phyloP scores from a whole-genome alignment of 2,329 filamentous ascomycete genomes.

The Aureobasidium lini region DNA sequence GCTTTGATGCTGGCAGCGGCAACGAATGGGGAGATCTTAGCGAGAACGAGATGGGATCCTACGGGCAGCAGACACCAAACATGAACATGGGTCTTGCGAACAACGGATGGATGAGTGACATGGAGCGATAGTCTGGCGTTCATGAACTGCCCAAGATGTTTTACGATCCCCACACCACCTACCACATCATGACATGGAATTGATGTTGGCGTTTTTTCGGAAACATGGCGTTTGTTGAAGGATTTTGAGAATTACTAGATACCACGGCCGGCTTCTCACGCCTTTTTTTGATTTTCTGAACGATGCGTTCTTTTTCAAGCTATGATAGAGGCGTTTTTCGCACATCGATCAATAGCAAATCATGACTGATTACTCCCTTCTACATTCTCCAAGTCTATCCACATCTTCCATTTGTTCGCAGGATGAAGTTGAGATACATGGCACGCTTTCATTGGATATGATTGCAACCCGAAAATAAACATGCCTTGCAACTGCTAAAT shows the following conservation, averaged over 20 bases:
- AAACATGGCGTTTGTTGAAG: conserved; percentile 11
- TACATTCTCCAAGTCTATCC: background rate
- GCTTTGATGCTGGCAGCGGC: conserved; percentile 64
- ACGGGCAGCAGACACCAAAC: background rate
- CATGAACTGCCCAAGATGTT: background rate
- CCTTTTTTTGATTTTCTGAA: background rate
- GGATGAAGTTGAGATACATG: too few species aligned
- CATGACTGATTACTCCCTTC: background rate
- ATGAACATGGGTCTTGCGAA: conserved; percentile 6
- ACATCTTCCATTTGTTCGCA: too few species aligned
- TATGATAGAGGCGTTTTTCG: conserved; percentile 3
- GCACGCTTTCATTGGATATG: too few species aligned
- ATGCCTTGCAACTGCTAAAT: too few species aligned
- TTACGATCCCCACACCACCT: background rate
- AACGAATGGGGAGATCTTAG: conserved; percentile 61
- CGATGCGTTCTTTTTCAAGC: background rate
- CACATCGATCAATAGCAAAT: background rate
- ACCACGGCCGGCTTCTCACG: conserved; percentile 10
- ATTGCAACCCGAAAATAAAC: too few species aligned
- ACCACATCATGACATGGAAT: background rate
- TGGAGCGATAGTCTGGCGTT: background rate
- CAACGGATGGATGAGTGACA: conserved; percentile 8
- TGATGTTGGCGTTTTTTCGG: conserved; percentile 11
- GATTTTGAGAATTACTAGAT: conserved; percentile 11
- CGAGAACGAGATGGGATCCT: conserved; percentile 39